phyloP scores from a whole-genome alignment of 2,329 filamentous ascomycete genomes.

The Magnaporthiopsis rhizophila region DNA sequence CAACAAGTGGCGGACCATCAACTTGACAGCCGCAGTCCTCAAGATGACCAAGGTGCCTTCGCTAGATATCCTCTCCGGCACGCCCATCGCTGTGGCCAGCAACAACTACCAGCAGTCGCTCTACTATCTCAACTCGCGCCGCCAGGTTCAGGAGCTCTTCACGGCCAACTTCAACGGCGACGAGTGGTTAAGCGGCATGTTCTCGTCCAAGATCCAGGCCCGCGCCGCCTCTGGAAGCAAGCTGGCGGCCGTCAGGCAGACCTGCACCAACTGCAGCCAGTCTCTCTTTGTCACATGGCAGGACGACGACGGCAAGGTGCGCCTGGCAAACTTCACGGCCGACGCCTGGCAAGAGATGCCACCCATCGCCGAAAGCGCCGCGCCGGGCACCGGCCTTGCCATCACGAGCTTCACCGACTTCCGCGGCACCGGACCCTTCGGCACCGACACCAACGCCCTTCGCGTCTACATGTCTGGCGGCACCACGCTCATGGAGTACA shows the following conservation, averaged over 20 bases:
- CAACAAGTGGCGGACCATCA: constrained; percentile 1
- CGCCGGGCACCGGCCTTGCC: constrained; percentile 1
- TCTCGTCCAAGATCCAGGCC: background rate
- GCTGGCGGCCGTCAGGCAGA: background rate
- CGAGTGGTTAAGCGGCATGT: background rate
- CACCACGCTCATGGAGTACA: constrained; percentile 2
- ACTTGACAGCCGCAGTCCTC: background rate
- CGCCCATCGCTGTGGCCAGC: background rate
- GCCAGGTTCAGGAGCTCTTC: constrained; percentile 5
- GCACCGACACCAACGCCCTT: constrained; percentile 5
- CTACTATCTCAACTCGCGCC: constrained; percentile 6
- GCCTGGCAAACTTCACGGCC: constrained; percentile 4
- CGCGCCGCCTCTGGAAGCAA: background rate
- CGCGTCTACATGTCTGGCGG: constrained; percentile 1
- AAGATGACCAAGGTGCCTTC: too few species aligned
- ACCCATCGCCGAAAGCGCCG: constrained; percentile 2
- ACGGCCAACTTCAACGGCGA: background rate
- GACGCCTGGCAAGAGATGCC: background rate
- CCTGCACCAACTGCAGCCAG: background rate
- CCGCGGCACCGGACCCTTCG: constrained; percentile 1
- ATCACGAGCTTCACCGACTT: constrained; percentile 4
- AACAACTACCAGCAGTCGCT: background rate
- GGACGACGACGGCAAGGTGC: constrained; percentile 1
- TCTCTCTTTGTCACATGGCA: constrained; percentile 3
- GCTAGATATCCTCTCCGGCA: background rate